phyloP scores from a whole-genome alignment of 2,329 filamentous ascomycete genomes.

The Penicillium concentricum region DNA sequence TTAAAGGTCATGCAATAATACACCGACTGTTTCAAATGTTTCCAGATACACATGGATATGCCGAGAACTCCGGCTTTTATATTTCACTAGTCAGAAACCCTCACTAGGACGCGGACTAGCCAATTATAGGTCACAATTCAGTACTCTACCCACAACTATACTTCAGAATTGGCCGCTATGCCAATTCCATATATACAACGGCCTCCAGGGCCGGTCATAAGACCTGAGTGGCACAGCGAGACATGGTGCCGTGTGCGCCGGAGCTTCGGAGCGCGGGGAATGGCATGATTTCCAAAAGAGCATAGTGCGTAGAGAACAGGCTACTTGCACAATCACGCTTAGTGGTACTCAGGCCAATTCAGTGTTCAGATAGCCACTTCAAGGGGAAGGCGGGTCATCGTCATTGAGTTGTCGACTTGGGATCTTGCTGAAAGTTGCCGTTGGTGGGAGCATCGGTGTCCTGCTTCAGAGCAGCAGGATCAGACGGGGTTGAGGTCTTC shows the following conservation, averaged over 20 bases:
- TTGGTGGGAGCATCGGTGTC: neutral
- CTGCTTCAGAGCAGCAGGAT: neutral
- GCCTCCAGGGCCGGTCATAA: neutral
- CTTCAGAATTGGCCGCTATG: neutral
- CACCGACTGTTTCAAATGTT: neutral
- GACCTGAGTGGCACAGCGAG: neutral
- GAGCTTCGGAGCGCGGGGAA: neutral
- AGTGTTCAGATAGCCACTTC: neutral
- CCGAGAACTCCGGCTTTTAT: neutral
- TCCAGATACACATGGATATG: neutral
- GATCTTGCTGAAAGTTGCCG: neutral
- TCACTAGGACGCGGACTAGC: neutral
- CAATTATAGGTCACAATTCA: neutral
- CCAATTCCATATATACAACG: neutral
- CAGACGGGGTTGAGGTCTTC: constrained; percentile 9
- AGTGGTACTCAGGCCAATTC: neutral
- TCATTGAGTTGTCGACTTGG: constrained; percentile 2
- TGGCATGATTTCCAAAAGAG: neutral
- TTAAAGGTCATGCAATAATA: neutral
- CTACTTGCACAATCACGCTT: neutral
- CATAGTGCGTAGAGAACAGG: neutral
- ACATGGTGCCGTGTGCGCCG: neutral
- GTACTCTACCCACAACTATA: neutral
- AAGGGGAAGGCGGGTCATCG: neutral
- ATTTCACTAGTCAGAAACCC: neutral